A percentile compares a stretch with the other conserved stretches of the same genome.
These are phyloP conservation scores for Grammothele lineata DNA, from an alignment of 768 basidiomycete genomes.

Conservation along the genomic window DNA sequence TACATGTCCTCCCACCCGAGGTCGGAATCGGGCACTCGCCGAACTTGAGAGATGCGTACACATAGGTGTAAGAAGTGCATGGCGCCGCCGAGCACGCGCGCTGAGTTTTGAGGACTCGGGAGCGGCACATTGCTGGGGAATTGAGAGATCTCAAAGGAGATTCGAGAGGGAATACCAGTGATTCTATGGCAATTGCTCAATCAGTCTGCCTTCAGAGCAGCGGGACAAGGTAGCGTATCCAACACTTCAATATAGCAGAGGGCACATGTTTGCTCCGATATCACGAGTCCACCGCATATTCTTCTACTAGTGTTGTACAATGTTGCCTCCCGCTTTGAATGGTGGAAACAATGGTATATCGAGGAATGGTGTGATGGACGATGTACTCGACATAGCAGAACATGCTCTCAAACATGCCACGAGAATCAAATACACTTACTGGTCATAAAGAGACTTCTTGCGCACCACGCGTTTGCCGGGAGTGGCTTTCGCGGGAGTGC, in stretches of 20 bases:
- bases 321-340: too few relatives aligned
- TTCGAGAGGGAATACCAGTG: conserved; percentile 59
- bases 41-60: conserved; percentile 54
- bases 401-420: too few relatives aligned
- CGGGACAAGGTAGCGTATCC: too few relatives aligned
- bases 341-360: too few relatives aligned
- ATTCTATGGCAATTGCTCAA: conserved; percentile 52
- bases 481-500: conserved; percentile 29
- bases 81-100: conserved; percentile 56
- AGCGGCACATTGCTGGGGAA: conserved; percentile 81
- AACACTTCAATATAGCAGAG: too few relatives aligned
- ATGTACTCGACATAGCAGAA: too few relatives aligned
- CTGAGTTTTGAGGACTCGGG: conserved; percentile 62
- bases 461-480: conserved; percentile 54
- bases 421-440: too few relatives aligned
- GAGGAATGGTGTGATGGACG: too few relatives aligned
- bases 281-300: too few relatives aligned
- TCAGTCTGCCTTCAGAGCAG: too few relatives aligned
- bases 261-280: too few relatives aligned
- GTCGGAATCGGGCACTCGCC: conserved; percentile 59
- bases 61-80: conserved; percentile 69
- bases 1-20: conserved; percentile 79
- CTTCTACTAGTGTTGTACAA: too few relatives aligned
- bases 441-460: conserved; percentile 61
- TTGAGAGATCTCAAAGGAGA: conserved; percentile 75